Conservation (phyloP, 768 basidiomycete species). For the Polyporus arcularius region DNA sequence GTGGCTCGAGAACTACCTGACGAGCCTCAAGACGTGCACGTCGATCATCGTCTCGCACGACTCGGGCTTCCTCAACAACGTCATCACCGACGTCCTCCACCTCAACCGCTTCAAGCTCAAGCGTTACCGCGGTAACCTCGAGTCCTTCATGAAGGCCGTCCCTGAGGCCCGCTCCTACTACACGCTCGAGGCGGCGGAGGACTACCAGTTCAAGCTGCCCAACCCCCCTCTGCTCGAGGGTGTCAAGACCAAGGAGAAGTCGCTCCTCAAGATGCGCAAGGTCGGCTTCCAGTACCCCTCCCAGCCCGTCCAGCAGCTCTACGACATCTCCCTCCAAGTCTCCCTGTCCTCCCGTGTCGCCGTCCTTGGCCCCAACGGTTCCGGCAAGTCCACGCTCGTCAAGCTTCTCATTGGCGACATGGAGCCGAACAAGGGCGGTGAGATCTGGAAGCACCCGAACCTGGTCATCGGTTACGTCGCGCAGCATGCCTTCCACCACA, state of each 20-base stretch:
- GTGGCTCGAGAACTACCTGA: conserved; percentile 95
- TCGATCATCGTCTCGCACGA: conserved; percentile 99
- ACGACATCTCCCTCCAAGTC: conserved; percentile 95
- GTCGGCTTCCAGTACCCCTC: conserved; percentile 97
- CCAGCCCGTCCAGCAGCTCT: conserved; percentile 83
- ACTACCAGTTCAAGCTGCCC: conserved; percentile 98
- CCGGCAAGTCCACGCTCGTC: conserved; percentile 96
- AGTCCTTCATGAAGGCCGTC: conserved; percentile 90
- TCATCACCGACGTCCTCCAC: conserved; percentile 96
- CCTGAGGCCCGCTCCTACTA: conserved; percentile 99
- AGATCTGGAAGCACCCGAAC: conserved; percentile 99
- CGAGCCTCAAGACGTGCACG: conserved; percentile 84
- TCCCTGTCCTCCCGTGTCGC: conserved; percentile 98
- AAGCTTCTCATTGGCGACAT: conserved; percentile 96
- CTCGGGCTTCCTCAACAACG: conserved; percentile 96
- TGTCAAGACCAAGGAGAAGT: conserved; percentile 99
- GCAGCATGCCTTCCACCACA: conserved; percentile 99
- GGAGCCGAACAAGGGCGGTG: conserved; percentile 95
- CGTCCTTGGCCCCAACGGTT: conserved; percentile 97
- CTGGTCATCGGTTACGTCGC: conserved; percentile 99
- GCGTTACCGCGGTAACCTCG: conserved; percentile 94
- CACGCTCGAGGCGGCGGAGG: conserved; percentile 91
- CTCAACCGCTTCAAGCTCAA: conserved; percentile 98
- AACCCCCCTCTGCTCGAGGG: conserved; percentile 96
- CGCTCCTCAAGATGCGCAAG: conserved; percentile 94